Evolutionary conservation across 768 basidiomycete species (phyloP), one percentile per base, ranked within the genome.

Genomic region (Zangia roseola): DNA sequence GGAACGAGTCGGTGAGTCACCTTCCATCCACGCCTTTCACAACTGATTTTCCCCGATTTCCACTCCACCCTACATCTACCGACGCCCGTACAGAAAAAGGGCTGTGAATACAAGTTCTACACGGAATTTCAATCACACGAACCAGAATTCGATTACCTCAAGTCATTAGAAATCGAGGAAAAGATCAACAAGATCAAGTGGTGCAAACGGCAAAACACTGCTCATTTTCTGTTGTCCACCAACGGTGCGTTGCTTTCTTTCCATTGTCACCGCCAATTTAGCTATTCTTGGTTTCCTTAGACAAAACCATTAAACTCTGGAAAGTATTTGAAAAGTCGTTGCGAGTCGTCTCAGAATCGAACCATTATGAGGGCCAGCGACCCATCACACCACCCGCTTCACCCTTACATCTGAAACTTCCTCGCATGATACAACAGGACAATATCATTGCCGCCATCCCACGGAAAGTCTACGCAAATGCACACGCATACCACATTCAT

Each of bases 151-250:
- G 97, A 99, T 76, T 99, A 99, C 71, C 85, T 99, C 65, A 99
- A 99, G 79, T 97, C 93, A 20, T 78, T 99, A 59, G 97, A 99
- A 80, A 99, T 99, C 71, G 97, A 99, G 74, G 97, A 99, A 81
- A 99, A 99, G 87, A 99, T 99, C 79, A 99, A 99, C 79, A 91
- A 97, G 83, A 99, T 99, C 82, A 92, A 94, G 70, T 99, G 97
- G 97, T 97, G 94, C 79, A 94, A 86, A 76, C 83, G 97, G 56
- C 94, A 97, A 74, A 98, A 98, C 69, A 80, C 90, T 39, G 94
- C 97, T 38, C 97, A 99, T 71, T 98, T 99, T 71, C 74, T 99
- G 48, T 72, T 99, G 43, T 95, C 94, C 50, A 98, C 97, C 25
- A 99, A 99, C 62, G 97, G 97, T 95, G 53, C 52, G 79, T 26